Percentiles rank a stretch among this genome's conserved stretches.
These are phyloP conservation scores for Tuber aestivum DNA, from an alignment of 495 filamentous ascomycete species.

Conservation along the genomic window DNA sequence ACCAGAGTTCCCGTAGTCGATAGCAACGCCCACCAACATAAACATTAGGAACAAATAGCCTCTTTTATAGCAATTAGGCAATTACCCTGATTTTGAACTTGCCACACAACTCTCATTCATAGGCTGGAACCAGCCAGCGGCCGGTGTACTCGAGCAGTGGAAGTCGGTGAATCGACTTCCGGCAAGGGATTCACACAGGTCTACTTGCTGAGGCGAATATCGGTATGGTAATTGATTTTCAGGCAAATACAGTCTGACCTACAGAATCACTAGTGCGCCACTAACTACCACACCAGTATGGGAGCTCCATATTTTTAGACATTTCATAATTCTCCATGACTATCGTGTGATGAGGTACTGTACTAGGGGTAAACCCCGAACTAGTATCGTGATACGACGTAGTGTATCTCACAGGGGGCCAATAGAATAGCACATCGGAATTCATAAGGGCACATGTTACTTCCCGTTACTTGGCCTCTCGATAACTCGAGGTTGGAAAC, in stretches of 20 bases:
- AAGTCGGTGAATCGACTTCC: neutral
- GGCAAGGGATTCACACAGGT: neutral
- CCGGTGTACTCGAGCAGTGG: neutral
- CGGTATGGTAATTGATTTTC: neutral
- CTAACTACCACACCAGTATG: neutral
- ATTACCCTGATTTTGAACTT: neutral
- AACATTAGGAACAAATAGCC: neutral
- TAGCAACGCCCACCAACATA: neutral
- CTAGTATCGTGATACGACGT: neutral
- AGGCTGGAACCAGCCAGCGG: neutral
- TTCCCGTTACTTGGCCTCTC: neutral
- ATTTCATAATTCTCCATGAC: neutral
- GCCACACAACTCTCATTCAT: neutral
- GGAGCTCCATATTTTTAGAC: neutral
- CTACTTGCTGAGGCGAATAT: neutral
- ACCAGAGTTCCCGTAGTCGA: too few species aligned
- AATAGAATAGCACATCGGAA: neutral
- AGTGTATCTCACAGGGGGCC: neutral
- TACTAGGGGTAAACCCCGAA: neutral
- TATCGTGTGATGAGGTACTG: neutral
- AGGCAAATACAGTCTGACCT: neutral
- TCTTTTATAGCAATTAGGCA: neutral
- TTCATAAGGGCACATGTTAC: neutral
- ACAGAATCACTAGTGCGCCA: neutral
- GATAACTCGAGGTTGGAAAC: neutral